Evolutionary conservation across 2,329 filamentous ascomycete genomes (phyloP), one percentile per base, ranked within the genome.

Genomic region (Sclerotinia sclerotiorum): DNA sequence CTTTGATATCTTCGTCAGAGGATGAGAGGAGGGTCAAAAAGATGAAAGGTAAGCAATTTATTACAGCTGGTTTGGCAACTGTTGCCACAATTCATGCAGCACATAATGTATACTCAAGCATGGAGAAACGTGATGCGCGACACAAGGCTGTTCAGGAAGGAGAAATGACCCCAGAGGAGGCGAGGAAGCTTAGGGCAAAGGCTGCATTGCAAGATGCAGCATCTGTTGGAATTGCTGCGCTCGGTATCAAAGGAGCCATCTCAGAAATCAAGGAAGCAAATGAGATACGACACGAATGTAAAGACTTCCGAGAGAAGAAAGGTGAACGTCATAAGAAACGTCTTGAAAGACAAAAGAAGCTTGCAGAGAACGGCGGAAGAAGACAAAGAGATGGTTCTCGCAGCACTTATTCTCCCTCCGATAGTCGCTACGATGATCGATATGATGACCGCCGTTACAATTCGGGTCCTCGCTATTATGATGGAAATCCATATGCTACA

Each of bases 21-120:
- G 87, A 90, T 80, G 87, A 88, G 76, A 82, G 84, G 72, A 80
- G 82, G 75, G 81, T 83, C 66, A 90, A 88, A 79, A 88, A 89
- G 76, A 83, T 89, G 81, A 83, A 83, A 81, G 85, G 86, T 78
- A 89, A 89, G 79, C 86, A 89, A 81, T 78, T 89, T 75, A 77
- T 90, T 71, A 89, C 87, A 72, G 85, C 87, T 67, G 87, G 88
- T 71, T 80, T 90, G 69, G 88, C 88, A 66, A 88, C 87, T 68
- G 84, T 90, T 69, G 88, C 88, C 49, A 90, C 88, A 39, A 89
- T 90, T 71, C 88, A 90, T 79, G 88, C 88, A 32, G 88, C 86
- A 19, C 87, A 90, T 76, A 84, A 83, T 70, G 82, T 90, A 67
- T 88, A 89, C 78, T 82, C 84, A 71, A 86, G 84, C 74, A 84